These are phyloP conservation scores for Myxozyma neotropica DNA, from an alignment of 805 yeast genomes.

Conservation along the genomic window DNA sequence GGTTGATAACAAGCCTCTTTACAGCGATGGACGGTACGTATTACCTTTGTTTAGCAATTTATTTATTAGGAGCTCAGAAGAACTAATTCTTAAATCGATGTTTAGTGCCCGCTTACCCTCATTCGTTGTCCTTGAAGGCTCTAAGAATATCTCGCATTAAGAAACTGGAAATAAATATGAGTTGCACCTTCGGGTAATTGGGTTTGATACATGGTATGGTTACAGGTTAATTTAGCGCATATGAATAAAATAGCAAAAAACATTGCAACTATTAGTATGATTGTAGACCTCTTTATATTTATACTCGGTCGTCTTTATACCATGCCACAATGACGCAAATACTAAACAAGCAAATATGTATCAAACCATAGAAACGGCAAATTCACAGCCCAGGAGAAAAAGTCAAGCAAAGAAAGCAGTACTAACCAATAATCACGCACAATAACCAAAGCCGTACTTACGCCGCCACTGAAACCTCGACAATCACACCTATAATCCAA, in stretches of 20 bases:
- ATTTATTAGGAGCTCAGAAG: slow-evolving; percentile 8
- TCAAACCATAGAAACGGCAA: neutral
- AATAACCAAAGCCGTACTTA: neutral
- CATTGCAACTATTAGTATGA: neutral
- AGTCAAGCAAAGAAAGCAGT: neutral
- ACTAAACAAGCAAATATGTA: no score
- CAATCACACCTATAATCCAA: neutral
- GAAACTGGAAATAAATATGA: neutral
- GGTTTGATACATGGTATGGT: slow-evolving; percentile 12
- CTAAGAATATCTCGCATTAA: slow-evolving; percentile 3
- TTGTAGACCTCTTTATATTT: no score
- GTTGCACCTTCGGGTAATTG: neutral
- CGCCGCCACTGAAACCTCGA: neutral
- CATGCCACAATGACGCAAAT: no score
- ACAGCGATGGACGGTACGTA: slow-evolving; percentile 49
- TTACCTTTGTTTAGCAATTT: neutral
- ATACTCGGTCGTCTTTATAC: no score
- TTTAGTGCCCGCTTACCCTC: slow-evolving; percentile 21
- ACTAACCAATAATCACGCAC: no score
- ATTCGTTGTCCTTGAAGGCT: slow-evolving; percentile 13
- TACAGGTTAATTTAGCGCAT: slow-evolving; percentile 9
- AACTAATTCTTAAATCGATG: neutral
- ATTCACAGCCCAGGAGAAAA: neutral
- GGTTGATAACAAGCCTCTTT: slow-evolving; percentile 56
- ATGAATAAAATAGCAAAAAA: neutral